Percentiles rank a stretch among this genome's conserved stretches.
Evolutionary conservation across 306 rosid species (phyloP).

Genomic region (Vicia villosa): DNA sequence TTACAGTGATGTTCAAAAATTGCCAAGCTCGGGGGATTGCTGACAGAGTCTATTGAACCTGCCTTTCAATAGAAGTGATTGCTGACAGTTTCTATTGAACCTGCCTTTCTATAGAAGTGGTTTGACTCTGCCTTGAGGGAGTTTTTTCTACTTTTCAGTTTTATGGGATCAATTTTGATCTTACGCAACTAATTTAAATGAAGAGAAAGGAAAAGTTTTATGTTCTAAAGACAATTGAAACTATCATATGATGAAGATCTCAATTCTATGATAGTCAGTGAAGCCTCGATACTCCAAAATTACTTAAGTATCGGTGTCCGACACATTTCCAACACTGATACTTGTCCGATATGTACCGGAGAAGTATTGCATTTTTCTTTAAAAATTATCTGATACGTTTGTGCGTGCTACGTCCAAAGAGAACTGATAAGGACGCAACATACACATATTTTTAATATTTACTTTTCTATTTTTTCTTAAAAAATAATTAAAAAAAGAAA

Average conservation of each 20-base stretch:
- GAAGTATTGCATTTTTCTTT: too few relatives aligned
- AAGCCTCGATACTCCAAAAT: background rate
- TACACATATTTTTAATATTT: too few relatives aligned
- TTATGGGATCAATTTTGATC: constrained; percentile 11
- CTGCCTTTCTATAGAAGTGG: too few relatives aligned
- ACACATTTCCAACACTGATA: too few relatives aligned
- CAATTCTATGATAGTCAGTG: background rate
- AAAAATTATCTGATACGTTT: too few relatives aligned
- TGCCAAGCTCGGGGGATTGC: constrained; percentile 9
- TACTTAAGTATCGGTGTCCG: background rate
- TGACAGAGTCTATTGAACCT: constrained; percentile 8
- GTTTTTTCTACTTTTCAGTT: constrained; percentile 4
- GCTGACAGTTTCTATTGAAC: too few relatives aligned
- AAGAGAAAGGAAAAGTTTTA: constrained; percentile 11
- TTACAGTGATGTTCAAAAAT: constrained; percentile 4
- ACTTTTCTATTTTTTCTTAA: too few relatives aligned
- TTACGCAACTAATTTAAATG: background rate
- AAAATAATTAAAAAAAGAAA: too few relatives aligned
- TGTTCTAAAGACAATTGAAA: constrained; percentile 19
- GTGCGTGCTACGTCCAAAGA: too few relatives aligned
- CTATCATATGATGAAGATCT: constrained; percentile 14
- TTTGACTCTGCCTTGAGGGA: background rate
- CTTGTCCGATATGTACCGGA: too few relatives aligned
- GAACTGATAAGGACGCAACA: too few relatives aligned
- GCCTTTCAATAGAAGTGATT: constrained; percentile 4